Conservation (phyloP, 176 grass and related monocot species). For the Ensete glaucum region DNA sequence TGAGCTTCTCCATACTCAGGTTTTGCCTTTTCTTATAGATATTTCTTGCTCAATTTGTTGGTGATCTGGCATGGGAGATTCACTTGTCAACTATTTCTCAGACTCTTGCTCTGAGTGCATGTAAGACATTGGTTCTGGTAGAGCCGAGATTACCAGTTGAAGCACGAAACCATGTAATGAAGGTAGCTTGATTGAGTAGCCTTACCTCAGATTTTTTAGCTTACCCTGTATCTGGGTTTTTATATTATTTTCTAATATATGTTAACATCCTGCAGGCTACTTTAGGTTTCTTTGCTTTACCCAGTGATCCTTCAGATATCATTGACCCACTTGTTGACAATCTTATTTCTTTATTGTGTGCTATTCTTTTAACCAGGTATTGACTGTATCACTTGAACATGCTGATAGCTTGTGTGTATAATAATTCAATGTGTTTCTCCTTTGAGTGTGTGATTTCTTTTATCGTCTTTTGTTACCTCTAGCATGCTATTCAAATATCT, state of each 20-base stretch:
- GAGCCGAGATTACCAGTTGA: constrained; percentile 95
- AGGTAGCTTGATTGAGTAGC: constrained; percentile 30
- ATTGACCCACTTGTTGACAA: constrained; percentile 73
- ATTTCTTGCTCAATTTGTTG: not conserved
- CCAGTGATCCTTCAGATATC: constrained; percentile 74
- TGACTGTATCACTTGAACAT: not conserved
- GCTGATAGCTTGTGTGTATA: not conserved
- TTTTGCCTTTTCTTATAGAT: not conserved
- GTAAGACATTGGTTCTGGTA: constrained; percentile 87
- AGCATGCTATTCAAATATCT: too few species aligned
- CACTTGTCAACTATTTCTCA: constrained; percentile 32
- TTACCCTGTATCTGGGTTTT: not conserved
- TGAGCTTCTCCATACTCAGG: constrained; percentile 88
- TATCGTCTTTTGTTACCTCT: not conserved
- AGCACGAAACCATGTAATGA: constrained; percentile 97
- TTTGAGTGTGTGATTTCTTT: not conserved
- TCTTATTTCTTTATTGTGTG: constrained; percentile 77
- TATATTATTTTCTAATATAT: constrained; percentile 7
- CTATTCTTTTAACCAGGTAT: constrained; percentile 95
- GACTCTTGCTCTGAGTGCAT: constrained; percentile 89
- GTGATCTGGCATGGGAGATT: not conserved
- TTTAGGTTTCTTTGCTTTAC: constrained; percentile 88
- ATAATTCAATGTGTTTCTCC: not conserved
- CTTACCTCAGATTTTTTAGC: not conserved
- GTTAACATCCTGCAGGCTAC: constrained; percentile 48